A percentile compares a stretch with the other conserved stretches of the same genome.
Conservation (phyloP, 306 rosid species). For the Fagus sylvatica region DNA sequence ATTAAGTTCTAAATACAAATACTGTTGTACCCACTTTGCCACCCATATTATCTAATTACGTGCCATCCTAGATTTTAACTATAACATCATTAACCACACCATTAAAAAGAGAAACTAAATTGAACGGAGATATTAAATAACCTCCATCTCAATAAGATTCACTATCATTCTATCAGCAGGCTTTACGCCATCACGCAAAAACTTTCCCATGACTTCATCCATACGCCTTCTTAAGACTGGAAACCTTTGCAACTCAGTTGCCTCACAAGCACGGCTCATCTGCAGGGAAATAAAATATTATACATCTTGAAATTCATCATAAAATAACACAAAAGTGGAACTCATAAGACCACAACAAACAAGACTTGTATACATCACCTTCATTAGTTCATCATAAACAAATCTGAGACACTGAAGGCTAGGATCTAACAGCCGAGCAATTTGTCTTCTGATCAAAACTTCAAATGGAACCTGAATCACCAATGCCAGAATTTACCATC, state of each 20-base stretch:
- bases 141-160: conserved; percentile 53
- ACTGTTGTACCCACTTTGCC: neutral
- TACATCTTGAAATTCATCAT: conserved; percentile 4
- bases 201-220: conserved; percentile 39
- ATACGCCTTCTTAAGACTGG: conserved; percentile 40
- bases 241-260: conserved; percentile 38
- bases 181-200: conserved; percentile 34
- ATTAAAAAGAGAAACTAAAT: neutral
- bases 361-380: conserved; percentile 25
- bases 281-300: conserved; percentile 22
- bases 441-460: conserved; percentile 42
- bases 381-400: conserved; percentile 42
- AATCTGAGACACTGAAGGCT: conserved; percentile 47
- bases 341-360: neutral
- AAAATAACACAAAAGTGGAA: neutral
- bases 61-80: neutral
- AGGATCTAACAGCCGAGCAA: conserved; percentile 43
- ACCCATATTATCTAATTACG: neutral
- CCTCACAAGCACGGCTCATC: conserved; percentile 42
- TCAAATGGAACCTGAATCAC: conserved; percentile 44
- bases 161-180: conserved; percentile 50
- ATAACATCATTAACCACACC: neutral
- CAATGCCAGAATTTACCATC: conserved; percentile 5
- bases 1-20: neutral
- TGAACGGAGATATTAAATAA: conserved; percentile 7